These are phyloP conservation scores for Globisporangium paddicum DNA, from an alignment of 352 stramenopile species.

Conservation along the genomic window DNA sequence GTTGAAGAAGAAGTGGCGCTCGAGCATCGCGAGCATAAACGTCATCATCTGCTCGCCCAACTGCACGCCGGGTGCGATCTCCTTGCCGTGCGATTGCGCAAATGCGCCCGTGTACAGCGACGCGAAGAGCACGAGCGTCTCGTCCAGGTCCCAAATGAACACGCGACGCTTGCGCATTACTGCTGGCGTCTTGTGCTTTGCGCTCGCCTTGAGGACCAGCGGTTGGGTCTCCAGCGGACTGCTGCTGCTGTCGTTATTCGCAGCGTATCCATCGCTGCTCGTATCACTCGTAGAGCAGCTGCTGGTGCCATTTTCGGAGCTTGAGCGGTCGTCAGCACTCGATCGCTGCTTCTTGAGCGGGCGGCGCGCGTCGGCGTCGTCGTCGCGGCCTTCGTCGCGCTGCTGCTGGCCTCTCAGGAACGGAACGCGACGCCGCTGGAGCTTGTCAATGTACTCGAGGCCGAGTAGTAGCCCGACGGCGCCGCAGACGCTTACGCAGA, in stretches of 20 bases:
- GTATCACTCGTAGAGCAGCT: background rate
- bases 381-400: constrained; percentile 4
- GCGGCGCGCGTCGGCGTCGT: constrained; percentile 18
- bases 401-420: background rate
- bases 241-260: background rate
- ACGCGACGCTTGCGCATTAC: constrained; percentile 28
- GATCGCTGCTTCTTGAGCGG: constrained; percentile 38
- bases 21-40: constrained; percentile 73
- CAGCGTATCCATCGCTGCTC: background rate
- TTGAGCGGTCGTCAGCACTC: background rate
- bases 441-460: constrained; percentile 57
- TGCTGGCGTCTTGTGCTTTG: background rate
- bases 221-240: background rate
- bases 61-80: constrained; percentile 46
- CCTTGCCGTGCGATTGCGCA: constrained; percentile 53
- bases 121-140: constrained; percentile 79
- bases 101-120: constrained; percentile 77
- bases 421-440: constrained; percentile 21
- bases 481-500: constrained; percentile 59
- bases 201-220: background rate
- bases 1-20: constrained; percentile 83
- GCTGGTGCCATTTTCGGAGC: background rate
- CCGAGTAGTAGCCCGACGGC: constrained; percentile 41
- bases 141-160: constrained; percentile 81
- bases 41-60: constrained; percentile 85